Evolutionary conservation across 495 filamentous ascomycete species (phyloP).

Genomic region (Trichoderma reesei): DNA sequence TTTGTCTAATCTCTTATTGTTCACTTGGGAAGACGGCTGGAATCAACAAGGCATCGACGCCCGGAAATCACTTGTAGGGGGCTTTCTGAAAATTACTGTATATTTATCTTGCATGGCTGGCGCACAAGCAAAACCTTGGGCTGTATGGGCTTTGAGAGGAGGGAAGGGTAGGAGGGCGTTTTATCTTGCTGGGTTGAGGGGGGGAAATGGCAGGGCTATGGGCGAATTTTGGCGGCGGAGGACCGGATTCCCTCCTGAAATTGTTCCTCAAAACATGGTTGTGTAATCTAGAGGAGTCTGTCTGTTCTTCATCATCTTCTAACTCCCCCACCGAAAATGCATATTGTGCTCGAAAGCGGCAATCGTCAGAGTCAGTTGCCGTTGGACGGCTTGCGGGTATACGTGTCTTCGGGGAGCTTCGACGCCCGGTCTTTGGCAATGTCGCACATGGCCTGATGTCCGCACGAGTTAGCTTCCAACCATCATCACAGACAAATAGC

Average conservation of each 20-base stretch:
- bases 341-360: background rate
- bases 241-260: too few relatives aligned
- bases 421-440: constrained; percentile 36
- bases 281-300: constrained; percentile 7
- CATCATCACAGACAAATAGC: background rate
- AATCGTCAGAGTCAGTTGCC: background rate
- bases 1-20: background rate
- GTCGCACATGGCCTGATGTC: constrained; percentile 38
- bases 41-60: background rate
- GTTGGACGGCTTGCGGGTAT: constrained; percentile 1
- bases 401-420: constrained; percentile 24
- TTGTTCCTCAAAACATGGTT: background rate
- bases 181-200: background rate
- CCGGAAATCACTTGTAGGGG: background rate
- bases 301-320: background rate
- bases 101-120: constrained; percentile 8
- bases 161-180: too few relatives aligned
- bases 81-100: constrained; percentile 7
- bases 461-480: constrained; percentile 8
- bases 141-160: background rate
- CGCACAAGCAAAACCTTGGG: background rate
- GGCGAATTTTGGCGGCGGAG: background rate
- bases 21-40: constrained; percentile 8
- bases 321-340: background rate
- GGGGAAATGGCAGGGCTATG: background rate